Evolutionary conservation across 1,284 basidiomycete species (phyloP).

Genomic region (Chondrostereum purpureum): DNA sequence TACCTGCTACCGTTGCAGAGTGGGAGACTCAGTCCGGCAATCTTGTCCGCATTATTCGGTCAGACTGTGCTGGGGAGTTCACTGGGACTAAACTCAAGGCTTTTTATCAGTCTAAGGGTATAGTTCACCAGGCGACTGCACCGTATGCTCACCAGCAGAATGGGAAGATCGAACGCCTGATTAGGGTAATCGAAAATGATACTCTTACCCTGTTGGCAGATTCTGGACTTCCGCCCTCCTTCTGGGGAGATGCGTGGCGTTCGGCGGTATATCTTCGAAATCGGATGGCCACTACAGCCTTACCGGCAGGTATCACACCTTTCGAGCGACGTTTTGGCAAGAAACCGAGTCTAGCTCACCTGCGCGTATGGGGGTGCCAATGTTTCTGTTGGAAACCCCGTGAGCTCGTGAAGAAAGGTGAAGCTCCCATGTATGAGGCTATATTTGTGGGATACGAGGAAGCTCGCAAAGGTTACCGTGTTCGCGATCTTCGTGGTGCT

Average conservation of each 20-base stretch:
- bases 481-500: no score
- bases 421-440: conserved; percentile 11
- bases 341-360: conserved; percentile 21
- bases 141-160: no score
- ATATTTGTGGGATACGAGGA: no score
- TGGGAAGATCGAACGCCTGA: conserved; percentile 25
- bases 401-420: conserved; percentile 18
- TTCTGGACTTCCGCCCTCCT: conserved; percentile 17
- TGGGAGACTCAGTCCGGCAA: neutral
- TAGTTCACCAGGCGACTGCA: no score
- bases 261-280: conserved; percentile 17
- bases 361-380: conserved; percentile 23
- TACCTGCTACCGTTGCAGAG: neutral
- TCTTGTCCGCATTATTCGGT: neutral
- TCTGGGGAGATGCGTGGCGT: conserved; percentile 20
- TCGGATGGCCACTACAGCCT: conserved; percentile 15
- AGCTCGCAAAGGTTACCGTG: no score
- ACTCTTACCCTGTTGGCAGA: conserved; percentile 21
- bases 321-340: conserved; percentile 16
- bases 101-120: neutral
- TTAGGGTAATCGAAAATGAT: conserved; percentile 23
- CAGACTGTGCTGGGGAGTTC: conserved; percentile 3
- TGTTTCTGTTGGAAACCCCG: no score
- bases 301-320: conserved; percentile 17
- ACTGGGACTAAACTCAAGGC: neutral